Evolutionary conservation across 1,284 basidiomycete species (phyloP).

Genomic region (Baeospora myosura): DNA sequence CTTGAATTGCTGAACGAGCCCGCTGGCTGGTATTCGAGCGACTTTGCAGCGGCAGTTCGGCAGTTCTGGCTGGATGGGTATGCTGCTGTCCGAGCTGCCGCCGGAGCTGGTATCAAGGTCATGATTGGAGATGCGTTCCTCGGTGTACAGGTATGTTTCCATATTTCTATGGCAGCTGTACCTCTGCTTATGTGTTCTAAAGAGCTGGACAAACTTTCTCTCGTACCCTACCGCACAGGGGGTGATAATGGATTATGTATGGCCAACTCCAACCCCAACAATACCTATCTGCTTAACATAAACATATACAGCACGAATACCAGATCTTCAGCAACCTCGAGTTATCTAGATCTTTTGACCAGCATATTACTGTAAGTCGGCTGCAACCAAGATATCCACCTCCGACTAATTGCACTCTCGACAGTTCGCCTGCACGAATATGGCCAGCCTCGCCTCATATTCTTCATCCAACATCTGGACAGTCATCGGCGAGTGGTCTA

Average conservation of each 20-base stretch:
- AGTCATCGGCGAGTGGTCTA: conserved; percentile 72
- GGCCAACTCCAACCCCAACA: conserved; percentile 12
- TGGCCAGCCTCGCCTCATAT: conserved; percentile 30
- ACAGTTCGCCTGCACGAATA: conserved; percentile 39
- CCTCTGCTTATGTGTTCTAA: background rate
- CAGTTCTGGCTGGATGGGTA: conserved; percentile 56
- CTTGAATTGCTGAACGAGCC: conserved; percentile 63
- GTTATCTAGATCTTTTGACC: conserved; percentile 44
- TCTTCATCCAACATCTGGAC: conserved; percentile 51
- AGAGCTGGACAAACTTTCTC: conserved; percentile 61
- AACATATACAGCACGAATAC: conserved; percentile 56
- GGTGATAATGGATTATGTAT: conserved; percentile 58
- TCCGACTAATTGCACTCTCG: conserved; percentile 10
- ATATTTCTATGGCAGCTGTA: background rate
- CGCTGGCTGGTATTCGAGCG: conserved; percentile 39
- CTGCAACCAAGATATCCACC: background rate
- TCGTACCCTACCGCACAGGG: conserved; percentile 42
- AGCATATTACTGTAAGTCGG: conserved; percentile 44
- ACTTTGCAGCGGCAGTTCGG: conserved; percentile 35
- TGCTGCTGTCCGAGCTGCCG: conserved; percentile 40
- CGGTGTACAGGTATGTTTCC: conserved; percentile 40
- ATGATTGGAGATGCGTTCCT: conserved; percentile 75
- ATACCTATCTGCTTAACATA: conserved; percentile 4
- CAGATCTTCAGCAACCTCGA: conserved; percentile 67
- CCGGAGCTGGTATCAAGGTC: conserved; percentile 40